Conservation (phyloP, 441 rosid species). For the Theobroma grandiflorum region DNA sequence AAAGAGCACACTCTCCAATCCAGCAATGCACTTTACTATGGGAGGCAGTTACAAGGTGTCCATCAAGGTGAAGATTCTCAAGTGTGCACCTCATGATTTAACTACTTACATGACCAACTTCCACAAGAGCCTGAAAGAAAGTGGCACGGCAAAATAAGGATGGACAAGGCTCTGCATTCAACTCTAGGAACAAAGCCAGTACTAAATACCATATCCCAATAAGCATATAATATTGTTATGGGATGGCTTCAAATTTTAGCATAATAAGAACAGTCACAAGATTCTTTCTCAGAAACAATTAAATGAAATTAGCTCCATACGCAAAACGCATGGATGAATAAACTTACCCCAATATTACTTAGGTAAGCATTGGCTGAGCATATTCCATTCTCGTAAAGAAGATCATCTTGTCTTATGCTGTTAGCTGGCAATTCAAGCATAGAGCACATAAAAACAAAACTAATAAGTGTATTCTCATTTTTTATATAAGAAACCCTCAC, state of each 20-base stretch:
- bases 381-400: constrained; percentile 24
- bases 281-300: neutral
- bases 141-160: neutral
- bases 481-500: constrained; percentile 17
- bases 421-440: constrained; percentile 42
- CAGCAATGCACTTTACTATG: neutral
- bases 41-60: neutral
- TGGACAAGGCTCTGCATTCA: neutral
- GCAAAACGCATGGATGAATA: constrained; percentile 18
- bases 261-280: neutral
- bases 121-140: neutral
- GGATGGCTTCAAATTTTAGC: neutral
- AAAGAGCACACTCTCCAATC: neutral
- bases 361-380: constrained; percentile 33
- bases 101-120: constrained; percentile 1
- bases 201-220: neutral
- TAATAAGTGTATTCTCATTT: constrained; percentile 17
- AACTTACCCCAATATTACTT: constrained; percentile 51
- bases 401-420: constrained; percentile 39
- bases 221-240: neutral
- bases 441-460: constrained; percentile 17
- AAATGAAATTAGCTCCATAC: constrained; percentile 10
- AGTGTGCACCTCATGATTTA: neutral
- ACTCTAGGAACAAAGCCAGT: neutral
- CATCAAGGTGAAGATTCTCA: neutral